phyloP scores from a whole-genome alignment of 179 eudicot genomes.

The Dionaea muscipula region DNA sequence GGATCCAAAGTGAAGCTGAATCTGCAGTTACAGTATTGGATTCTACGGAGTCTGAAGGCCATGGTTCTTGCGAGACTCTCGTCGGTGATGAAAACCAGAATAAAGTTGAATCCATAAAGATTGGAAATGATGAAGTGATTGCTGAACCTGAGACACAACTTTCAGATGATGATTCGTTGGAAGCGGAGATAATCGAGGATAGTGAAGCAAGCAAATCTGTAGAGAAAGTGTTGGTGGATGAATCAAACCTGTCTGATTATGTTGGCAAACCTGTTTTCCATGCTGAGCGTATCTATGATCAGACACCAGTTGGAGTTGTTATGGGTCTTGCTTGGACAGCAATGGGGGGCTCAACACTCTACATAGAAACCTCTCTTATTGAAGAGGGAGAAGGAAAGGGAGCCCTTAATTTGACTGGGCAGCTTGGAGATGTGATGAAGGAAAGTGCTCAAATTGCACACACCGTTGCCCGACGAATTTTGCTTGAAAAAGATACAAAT shows the following conservation, averaged over 20 bases:
- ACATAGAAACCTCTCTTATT: conserved; percentile 62
- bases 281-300: conserved; percentile 88
- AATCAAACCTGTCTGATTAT: conserved; percentile 60
- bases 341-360: conserved; percentile 96
- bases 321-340: conserved; percentile 99
- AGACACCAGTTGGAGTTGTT: conserved; percentile 81
- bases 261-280: conserved; percentile 98
- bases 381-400: conserved; percentile 94
- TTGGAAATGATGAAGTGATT: conserved; percentile 9
- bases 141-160: conserved; percentile 10
- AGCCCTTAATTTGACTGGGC: conserved; percentile 72
- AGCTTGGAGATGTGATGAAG: conserved; percentile 98
- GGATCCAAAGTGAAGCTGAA: neutral
- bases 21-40: too few relatives aligned
- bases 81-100: conserved; percentile 1
- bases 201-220: conserved; percentile 24
- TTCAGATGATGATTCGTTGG: conserved; percentile 23
- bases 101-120: conserved; percentile 24
- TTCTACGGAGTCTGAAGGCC: too few relatives aligned
- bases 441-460: conserved; percentile 98
- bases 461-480: conserved; percentile 66
- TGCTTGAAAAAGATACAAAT: conserved; percentile 48
- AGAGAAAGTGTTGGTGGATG: conserved; percentile 57
- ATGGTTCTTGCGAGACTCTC: neutral
- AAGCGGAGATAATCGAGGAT: conserved; percentile 22